phyloP scores from a whole-genome alignment of 164 flowering plant species.

The Piper betle region DNA sequence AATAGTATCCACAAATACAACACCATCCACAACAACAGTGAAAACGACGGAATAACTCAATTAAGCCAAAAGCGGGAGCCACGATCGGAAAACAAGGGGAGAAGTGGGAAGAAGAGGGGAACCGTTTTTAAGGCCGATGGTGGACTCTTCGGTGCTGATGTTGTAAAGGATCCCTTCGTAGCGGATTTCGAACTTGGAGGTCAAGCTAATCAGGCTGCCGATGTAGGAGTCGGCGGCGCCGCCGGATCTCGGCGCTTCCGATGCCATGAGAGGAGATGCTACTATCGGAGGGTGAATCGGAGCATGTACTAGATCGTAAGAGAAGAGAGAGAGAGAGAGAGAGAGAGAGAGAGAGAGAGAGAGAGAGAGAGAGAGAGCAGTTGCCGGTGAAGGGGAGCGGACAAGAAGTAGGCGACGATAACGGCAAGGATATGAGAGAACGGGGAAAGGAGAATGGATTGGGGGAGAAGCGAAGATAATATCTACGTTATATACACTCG shows the following conservation, averaged over 20 bases:
- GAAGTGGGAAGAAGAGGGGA: neutral
- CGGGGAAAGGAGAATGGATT: too few species aligned
- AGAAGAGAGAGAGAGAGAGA: neutral
- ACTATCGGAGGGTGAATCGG: neutral
- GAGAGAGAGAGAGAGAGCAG: too few species aligned
- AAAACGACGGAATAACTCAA: too few species aligned
- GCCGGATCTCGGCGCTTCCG: slow-evolving; percentile 39
- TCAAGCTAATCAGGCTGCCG: slow-evolving; percentile 92
- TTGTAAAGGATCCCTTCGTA: slow-evolving; percentile 82
- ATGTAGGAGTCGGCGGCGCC: slow-evolving; percentile 78
- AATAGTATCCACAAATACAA: neutral
- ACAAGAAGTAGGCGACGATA: too few species aligned
- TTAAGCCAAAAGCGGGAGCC: neutral
- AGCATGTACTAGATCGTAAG: neutral
- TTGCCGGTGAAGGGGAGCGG: too few species aligned
- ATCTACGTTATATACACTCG: too few species aligned
- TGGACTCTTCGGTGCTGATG: slow-evolving; percentile 87
- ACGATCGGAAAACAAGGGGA: neutral
- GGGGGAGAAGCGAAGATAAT: too few species aligned
- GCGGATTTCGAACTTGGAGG: slow-evolving; percentile 80
- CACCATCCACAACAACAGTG: neutral
- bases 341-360: too few species aligned
- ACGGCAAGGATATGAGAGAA: too few species aligned
- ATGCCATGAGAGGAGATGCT: slow-evolving; percentile 25
- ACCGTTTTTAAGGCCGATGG: slow-evolving; percentile 67